Conservation (phyloP, 179 eudicot species). For the Beta corolliflora region DNA sequence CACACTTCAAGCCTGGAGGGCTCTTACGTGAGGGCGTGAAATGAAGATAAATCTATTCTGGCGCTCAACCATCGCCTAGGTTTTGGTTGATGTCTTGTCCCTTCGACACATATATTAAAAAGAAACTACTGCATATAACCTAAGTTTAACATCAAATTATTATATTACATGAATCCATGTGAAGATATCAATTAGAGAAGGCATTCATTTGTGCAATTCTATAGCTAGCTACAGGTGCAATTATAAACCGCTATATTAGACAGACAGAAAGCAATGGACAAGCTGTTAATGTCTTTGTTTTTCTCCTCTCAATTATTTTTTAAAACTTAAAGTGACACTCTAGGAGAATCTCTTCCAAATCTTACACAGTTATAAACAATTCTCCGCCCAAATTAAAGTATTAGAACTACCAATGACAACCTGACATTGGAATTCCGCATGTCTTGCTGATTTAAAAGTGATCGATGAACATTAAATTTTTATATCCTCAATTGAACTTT, state of each 20-base stretch:
- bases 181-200: neutral
- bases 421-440: neutral
- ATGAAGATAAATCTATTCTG: too few species aligned
- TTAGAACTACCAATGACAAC: neutral
- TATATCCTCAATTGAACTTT: too few species aligned
- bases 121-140: too few species aligned
- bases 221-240: neutral
- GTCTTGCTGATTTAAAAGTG: neutral
- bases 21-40: too few species aligned
- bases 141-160: slow-evolving; percentile 3
- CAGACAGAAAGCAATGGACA: slow-evolving; percentile 22
- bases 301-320: slow-evolving; percentile 5
- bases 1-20: too few species aligned
- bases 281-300: slow-evolving; percentile 16
- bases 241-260: slow-evolving; percentile 16
- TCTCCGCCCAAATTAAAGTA: neutral
- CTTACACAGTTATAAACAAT: slow-evolving; percentile 15
- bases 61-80: too few species aligned
- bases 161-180: neutral
- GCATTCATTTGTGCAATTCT: neutral
- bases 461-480: too few species aligned
- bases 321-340: slow-evolving; percentile 16
- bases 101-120: too few species aligned
- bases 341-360: slow-evolving; percentile 33
- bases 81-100: too few species aligned